Conservation (phyloP, 108 stramenopile species). For the Skeletonema costatum region DNA sequence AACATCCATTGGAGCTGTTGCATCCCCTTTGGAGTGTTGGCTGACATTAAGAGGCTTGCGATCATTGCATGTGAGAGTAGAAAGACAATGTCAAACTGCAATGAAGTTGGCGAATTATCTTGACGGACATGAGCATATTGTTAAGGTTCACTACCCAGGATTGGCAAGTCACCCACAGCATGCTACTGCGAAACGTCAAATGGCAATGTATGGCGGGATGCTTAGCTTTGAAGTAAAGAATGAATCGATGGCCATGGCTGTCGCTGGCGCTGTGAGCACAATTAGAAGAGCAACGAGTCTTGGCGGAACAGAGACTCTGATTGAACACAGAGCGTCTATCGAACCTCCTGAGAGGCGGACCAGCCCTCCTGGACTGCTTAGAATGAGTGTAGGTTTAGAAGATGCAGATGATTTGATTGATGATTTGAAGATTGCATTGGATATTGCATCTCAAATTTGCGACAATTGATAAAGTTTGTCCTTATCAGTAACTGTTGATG, state of each 20-base stretch:
- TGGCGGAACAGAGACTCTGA: slow-evolving; percentile 96
- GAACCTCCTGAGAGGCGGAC: slow-evolving; percentile 73
- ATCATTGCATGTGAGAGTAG: slow-evolving; percentile 77
- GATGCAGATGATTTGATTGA: slow-evolving; percentile 70
- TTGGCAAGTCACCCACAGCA: slow-evolving; percentile 86
- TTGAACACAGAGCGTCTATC: slow-evolving; percentile 92
- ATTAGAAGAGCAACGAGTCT: slow-evolving; percentile 89
- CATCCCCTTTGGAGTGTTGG: slow-evolving; percentile 88
- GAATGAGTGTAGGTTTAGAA: slow-evolving; percentile 92
- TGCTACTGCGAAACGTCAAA: slow-evolving; percentile 74
- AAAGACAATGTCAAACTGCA: slow-evolving; percentile 73
- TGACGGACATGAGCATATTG: slow-evolving; percentile 46
- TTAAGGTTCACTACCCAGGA: slow-evolving; percentile 90
- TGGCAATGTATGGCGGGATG: slow-evolving; percentile 84
- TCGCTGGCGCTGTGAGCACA: slow-evolving; percentile 73
- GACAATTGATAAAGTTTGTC: neutral
- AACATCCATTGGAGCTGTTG: slow-evolving; percentile 65
- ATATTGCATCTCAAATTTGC: slow-evolving; percentile 25
- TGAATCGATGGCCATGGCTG: slow-evolving; percentile 74
- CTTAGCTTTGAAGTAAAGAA: slow-evolving; percentile 84
- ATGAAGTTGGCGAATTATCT: slow-evolving; percentile 61
- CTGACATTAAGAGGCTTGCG: slow-evolving; percentile 85
- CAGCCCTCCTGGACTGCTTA: slow-evolving; percentile 85
- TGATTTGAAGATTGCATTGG: slow-evolving; percentile 82
- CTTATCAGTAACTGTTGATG: no score